phyloP scores from a whole-genome alignment of 352 stramenopile species.

The Globisporangium cederbergense region DNA sequence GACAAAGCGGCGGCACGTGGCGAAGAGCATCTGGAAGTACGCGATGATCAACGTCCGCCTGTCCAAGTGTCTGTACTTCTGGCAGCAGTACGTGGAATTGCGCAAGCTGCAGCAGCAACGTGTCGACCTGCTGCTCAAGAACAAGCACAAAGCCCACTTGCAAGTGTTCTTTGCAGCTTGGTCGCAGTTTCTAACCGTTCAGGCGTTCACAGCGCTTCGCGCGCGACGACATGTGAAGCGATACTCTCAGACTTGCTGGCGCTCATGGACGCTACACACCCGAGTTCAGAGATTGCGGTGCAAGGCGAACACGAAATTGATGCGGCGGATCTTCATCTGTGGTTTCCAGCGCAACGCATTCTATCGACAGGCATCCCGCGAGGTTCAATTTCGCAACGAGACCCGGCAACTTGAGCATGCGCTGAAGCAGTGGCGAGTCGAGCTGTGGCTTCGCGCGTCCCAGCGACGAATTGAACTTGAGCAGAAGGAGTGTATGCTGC shows the following conservation, averaged over 20 bases:
- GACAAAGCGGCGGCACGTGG: slow-evolving; percentile 22
- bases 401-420: not conserved
- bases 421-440: slow-evolving; percentile 11
- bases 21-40: slow-evolving; percentile 22
- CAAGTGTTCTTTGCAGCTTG: slow-evolving; percentile 7
- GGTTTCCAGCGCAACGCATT: slow-evolving; percentile 3
- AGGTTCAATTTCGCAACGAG: not conserved
- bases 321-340: slow-evolving; percentile 5
- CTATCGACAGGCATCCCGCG: not conserved
- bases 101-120: not conserved
- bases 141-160: not conserved
- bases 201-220: slow-evolving; percentile 5
- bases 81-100: slow-evolving; percentile 2
- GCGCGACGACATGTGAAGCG: not conserved
- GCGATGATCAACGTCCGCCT: slow-evolving; percentile 10
- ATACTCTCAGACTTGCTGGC: not conserved
- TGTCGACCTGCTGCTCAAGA: not conserved
- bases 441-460: slow-evolving; percentile 10
- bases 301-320: not conserved
- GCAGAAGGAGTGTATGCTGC: not conserved
- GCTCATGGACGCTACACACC: not conserved
- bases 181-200: slow-evolving; percentile 9
- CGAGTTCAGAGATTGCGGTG: not conserved
- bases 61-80: slow-evolving; percentile 3
- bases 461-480: not conserved